Evolutionary conservation across 345 rosid species (phyloP).

Genomic region (Theobroma cacao): DNA sequence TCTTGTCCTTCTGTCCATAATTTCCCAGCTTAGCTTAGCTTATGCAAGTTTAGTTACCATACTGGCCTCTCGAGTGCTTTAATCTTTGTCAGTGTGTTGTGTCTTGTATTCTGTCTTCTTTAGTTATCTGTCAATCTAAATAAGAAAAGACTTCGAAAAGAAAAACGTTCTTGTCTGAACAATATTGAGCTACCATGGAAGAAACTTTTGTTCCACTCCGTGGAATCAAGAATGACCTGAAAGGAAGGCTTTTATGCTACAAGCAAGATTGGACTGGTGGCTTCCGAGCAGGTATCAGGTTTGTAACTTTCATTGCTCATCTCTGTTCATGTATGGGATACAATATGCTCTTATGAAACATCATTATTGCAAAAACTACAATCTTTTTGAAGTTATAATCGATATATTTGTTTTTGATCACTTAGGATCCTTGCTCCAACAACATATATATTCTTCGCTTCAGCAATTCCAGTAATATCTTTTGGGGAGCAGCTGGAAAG

Average conservation of each 20-base stretch:
- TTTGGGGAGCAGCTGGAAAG: slow-evolving; percentile 84
- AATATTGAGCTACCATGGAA: slow-evolving; percentile 49
- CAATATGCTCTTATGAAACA: background rate
- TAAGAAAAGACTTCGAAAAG: background rate
- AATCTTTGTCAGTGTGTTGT: slow-evolving; percentile 20
- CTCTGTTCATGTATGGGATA: background rate
- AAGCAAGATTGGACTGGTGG: slow-evolving; percentile 81
- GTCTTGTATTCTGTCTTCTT: slow-evolving; percentile 19
- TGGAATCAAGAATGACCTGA: slow-evolving; percentile 72
- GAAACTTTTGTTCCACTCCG: slow-evolving; percentile 80
- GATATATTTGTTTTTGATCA: slow-evolving; percentile 12
- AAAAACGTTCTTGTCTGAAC: slow-evolving; percentile 10
- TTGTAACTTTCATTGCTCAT: slow-evolving; percentile 10
- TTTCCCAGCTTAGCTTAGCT: slow-evolving; percentile 13
- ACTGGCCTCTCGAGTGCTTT: slow-evolving; percentile 59
- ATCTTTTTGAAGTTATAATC: background rate
- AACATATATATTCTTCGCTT: slow-evolving; percentile 82
- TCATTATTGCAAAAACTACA: background rate
- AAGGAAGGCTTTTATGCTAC: slow-evolving; percentile 66
- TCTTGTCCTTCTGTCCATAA: slow-evolving; percentile 32
- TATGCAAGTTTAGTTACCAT: slow-evolving; percentile 31
- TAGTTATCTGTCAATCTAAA: slow-evolving; percentile 13
- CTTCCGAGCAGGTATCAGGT: slow-evolving; percentile 71
- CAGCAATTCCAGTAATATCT: slow-evolving; percentile 83
- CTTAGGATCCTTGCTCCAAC: slow-evolving; percentile 76